Conservation (phyloP, 179 eudicot genomes). For the Beta corolliflora region DNA sequence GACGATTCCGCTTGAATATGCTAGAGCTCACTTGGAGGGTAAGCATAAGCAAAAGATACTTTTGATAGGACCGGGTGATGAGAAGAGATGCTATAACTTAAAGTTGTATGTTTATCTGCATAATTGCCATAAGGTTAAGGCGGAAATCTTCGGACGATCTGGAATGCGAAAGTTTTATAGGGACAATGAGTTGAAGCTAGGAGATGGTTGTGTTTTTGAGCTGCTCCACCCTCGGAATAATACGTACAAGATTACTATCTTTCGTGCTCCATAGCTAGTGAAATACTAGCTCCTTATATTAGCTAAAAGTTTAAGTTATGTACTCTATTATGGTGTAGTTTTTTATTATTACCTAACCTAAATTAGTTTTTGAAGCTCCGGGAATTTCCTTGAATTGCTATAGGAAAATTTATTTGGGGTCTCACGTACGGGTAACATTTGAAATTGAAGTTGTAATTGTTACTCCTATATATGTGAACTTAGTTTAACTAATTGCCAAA, state of each 20-base stretch:
- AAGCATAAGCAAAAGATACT: neutral
- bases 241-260: neutral
- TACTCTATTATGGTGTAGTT: too few species aligned
- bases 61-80: neutral
- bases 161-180: neutral
- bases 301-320: too few species aligned
- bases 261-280: neutral
- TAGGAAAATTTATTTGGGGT: too few species aligned
- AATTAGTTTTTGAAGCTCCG: too few species aligned
- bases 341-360: too few species aligned
- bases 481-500: too few species aligned
- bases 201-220: conserved; percentile 2
- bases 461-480: too few species aligned
- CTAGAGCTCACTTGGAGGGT: neutral
- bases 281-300: too few species aligned
- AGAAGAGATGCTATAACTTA: neutral
- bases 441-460: too few species aligned
- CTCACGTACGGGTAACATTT: too few species aligned
- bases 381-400: too few species aligned
- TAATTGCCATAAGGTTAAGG: too few species aligned
- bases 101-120: neutral
- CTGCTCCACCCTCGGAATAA: neutral
- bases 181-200: neutral
- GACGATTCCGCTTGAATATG: neutral
- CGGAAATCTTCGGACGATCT: neutral